Conservation (phyloP, 1,284 basidiomycete species). For the Xerocomus nothofagi region DNA sequence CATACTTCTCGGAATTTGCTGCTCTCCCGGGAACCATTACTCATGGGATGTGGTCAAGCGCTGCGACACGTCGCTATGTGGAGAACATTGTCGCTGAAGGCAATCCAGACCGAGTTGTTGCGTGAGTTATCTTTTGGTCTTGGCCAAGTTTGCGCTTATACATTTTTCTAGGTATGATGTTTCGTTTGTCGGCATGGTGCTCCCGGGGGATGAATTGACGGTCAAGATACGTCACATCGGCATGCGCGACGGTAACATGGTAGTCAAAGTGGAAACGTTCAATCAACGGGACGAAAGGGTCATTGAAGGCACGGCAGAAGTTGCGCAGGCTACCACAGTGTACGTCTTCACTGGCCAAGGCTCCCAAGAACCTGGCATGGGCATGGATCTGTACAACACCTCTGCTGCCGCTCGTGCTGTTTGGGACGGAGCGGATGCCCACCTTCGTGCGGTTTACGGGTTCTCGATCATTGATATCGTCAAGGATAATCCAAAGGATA, state of each 20-base stretch:
- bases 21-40: constrained; percentile 95
- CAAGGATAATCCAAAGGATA: constrained; percentile 95
- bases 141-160: constrained; percentile 7
- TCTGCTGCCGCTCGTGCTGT: constrained; percentile 94
- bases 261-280: constrained; percentile 87
- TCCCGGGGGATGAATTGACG: constrained; percentile 87
- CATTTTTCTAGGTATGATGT: constrained; percentile 73
- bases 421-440: constrained; percentile 95
- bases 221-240: constrained; percentile 90
- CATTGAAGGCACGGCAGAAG: constrained; percentile 89
- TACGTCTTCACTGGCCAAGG: constrained; percentile 99
- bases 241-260: constrained; percentile 91
- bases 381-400: constrained; percentile 95
- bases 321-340: constrained; percentile 88
- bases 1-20: constrained; percentile 95
- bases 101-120: constrained; percentile 84
- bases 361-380: constrained; percentile 98
- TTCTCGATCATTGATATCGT: constrained; percentile 99
- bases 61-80: constrained; percentile 90
- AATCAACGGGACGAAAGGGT: constrained; percentile 91
- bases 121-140: constrained; percentile 49
- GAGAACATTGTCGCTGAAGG: constrained; percentile 95
- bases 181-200: constrained; percentile 94
- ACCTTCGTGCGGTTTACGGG: constrained; percentile 91
- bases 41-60: constrained; percentile 96